phyloP scores from a whole-genome alignment of 2,329 filamentous ascomycete genomes.

The Calonectria henricotiae region DNA sequence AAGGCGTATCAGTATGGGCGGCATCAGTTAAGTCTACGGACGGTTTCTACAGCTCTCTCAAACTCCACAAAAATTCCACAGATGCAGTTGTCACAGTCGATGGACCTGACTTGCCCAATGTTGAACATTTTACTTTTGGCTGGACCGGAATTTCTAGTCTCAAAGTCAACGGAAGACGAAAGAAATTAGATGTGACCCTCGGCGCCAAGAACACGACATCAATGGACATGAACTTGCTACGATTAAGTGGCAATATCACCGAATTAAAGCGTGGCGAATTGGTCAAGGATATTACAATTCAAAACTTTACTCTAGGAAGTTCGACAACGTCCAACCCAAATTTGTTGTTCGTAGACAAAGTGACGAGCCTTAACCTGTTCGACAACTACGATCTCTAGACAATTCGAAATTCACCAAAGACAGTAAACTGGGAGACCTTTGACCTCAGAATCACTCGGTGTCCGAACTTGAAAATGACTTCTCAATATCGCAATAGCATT shows the following conservation, averaged over 20 bases:
- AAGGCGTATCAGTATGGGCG: neutral
- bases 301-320: neutral
- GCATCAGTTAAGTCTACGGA: slow-evolving; percentile 22
- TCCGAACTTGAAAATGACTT: slow-evolving; percentile 27
- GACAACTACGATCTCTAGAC: neutral
- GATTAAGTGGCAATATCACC: slow-evolving; percentile 4
- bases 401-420: slow-evolving; percentile 20
- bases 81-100: neutral
- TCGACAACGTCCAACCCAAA: slow-evolving; percentile 5
- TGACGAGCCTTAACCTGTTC: neutral
- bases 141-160: slow-evolving; percentile 27
- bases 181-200: slow-evolving; percentile 12
- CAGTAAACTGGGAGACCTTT: slow-evolving; percentile 29
- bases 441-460: neutral
- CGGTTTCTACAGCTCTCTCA: slow-evolving; percentile 39
- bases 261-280: slow-evolving; percentile 5
- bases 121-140: slow-evolving; percentile 36
- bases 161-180: neutral
- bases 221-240: slow-evolving; percentile 25
- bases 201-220: slow-evolving; percentile 24
- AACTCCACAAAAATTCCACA: neutral
- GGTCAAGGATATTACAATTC: slow-evolving; percentile 13
- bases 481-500: slow-evolving; percentile 32
- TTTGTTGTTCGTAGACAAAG: slow-evolving; percentile 22
- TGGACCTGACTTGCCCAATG: slow-evolving; percentile 12